phyloP scores from a whole-genome alignment of 1,284 basidiomycete species.

The Pyrrhoderma noxium region DNA sequence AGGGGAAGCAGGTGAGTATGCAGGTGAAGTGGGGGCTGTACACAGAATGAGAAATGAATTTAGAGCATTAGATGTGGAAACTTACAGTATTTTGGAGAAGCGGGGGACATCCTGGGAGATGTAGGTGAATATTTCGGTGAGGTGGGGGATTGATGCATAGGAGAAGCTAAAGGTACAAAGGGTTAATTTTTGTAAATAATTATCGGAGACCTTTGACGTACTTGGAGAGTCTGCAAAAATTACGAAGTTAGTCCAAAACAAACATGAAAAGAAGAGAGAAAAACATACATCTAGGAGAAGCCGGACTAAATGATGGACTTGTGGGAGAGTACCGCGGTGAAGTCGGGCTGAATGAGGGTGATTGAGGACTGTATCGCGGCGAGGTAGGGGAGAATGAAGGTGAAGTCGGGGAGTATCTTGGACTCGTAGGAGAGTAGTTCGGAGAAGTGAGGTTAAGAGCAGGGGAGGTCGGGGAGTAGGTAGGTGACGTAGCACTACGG shows the following conservation, averaged over 20 bases:
- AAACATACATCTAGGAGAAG: constrained; percentile 71
- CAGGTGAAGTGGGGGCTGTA: constrained; percentile 72
- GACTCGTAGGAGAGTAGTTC: constrained; percentile 84
- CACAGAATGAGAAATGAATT: constrained; percentile 15
- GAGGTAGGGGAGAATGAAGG: constrained; percentile 84
- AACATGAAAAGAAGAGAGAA: constrained; percentile 2
- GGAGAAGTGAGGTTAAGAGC: constrained; percentile 75
- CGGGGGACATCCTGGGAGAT: constrained; percentile 45
- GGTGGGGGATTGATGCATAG: constrained; percentile 74
- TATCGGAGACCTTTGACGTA: constrained; percentile 33
- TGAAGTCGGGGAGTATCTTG: constrained; percentile 78
- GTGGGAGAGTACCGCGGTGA: constrained; percentile 84
- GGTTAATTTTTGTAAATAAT: constrained; percentile 17
- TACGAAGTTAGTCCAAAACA: constrained; percentile 22
- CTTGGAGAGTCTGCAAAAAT: constrained; percentile 63
- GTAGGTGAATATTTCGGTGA: constrained; percentile 44
- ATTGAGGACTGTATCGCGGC: constrained; percentile 74
- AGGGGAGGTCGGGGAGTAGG: constrained; percentile 82
- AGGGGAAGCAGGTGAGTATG: constrained; percentile 75
- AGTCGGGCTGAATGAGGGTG: constrained; percentile 80
- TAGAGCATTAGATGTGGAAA: constrained; percentile 15
- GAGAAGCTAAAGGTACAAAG: constrained; percentile 35
- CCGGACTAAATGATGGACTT: constrained; percentile 82
- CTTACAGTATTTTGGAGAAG: constrained; percentile 85
- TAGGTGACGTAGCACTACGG: constrained; percentile 69